A percentile compares a stretch with the other conserved stretches of the same genome.
phyloP scores from a whole-genome alignment of 768 basidiomycete genomes.

The Leccinum boreale region DNA sequence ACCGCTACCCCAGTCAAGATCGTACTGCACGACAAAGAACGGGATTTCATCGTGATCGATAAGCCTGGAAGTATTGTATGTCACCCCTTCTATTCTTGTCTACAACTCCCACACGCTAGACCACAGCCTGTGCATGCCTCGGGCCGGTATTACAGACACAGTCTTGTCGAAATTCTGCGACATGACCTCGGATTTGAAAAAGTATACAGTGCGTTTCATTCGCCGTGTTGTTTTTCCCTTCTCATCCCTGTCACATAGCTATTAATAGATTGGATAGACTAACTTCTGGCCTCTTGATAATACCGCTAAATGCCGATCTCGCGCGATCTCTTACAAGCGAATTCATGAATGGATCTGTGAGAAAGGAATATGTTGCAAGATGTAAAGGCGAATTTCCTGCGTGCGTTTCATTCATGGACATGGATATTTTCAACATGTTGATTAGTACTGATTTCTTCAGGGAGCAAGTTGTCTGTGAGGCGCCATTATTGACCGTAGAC shows the following conservation, averaged over 20 bases:
- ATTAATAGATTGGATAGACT: slow-evolving; percentile 92
- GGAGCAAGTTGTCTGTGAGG: slow-evolving; percentile 76
- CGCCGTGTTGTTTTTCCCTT: background rate
- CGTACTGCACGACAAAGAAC: slow-evolving; percentile 71
- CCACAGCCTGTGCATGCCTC: slow-evolving; percentile 85
- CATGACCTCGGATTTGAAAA: slow-evolving; percentile 79
- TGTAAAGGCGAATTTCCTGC: slow-evolving; percentile 82
- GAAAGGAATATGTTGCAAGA: slow-evolving; percentile 91
- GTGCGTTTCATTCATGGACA: slow-evolving; percentile 44
- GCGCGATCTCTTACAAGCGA: slow-evolving; percentile 74
- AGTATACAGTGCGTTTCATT: slow-evolving; percentile 67
- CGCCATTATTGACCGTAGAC: slow-evolving; percentile 88
- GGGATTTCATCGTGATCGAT: slow-evolving; percentile 87
- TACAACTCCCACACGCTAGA: background rate
- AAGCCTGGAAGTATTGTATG: slow-evolving; percentile 96
- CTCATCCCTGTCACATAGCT: slow-evolving; percentile 44
- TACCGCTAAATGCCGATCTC: slow-evolving; percentile 69
- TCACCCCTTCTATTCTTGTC: slow-evolving; percentile 22
- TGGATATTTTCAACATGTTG: background rate
- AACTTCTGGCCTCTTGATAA: slow-evolving; percentile 93
- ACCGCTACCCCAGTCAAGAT: slow-evolving; percentile 80
- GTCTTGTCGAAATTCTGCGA: slow-evolving; percentile 81
- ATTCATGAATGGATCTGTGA: slow-evolving; percentile 76
- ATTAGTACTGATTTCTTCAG: slow-evolving; percentile 36
- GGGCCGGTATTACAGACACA: slow-evolving; percentile 87